phyloP scores from a whole-genome alignment of 805 yeast genomes.

The Candida manassasensis region DNA sequence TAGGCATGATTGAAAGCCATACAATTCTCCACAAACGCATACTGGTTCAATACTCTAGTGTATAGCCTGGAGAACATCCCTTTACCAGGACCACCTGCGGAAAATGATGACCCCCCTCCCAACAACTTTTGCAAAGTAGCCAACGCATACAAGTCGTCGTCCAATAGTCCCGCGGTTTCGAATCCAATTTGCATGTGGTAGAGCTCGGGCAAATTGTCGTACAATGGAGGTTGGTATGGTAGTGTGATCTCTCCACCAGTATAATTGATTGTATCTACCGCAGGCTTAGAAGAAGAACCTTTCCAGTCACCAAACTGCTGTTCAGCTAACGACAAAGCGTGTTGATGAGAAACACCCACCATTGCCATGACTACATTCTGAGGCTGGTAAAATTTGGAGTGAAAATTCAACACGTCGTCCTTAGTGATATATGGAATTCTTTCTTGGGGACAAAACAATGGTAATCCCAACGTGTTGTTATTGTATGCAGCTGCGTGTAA shows the following conservation, averaged over 20 bases:
- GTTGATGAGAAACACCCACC: conserved; percentile 73
- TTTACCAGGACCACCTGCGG: conserved; percentile 99
- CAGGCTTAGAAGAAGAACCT: conserved; percentile 12
- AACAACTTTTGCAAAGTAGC: conserved; percentile 85
- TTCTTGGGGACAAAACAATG: conserved; percentile 76
- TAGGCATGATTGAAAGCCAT: conserved; percentile 85
- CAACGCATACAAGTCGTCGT: conserved; percentile 84
- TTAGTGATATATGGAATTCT: conserved; percentile 52
- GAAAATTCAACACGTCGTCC: conserved; percentile 53
- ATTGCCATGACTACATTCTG: conserved; percentile 80
- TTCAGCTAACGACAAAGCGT: conserved; percentile 61
- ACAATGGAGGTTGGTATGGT: conserved; percentile 37
- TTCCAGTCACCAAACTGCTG: conserved; percentile 62
- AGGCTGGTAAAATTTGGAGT: conserved; percentile 67
- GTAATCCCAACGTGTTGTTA: conserved; percentile 75
- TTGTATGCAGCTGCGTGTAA: conserved; percentile 78
- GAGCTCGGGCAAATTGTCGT: conserved; percentile 62
- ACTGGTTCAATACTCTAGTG: conserved; percentile 85
- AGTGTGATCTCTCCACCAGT: conserved; percentile 46
- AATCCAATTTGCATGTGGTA: conserved; percentile 83
- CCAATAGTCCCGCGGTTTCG: conserved; percentile 78
- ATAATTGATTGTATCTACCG: conserved; percentile 55
- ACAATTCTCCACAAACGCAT: conserved; percentile 87
- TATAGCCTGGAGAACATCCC: conserved; percentile 96
- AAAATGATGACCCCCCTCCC: conserved; percentile 97